Evolutionary conservation across 2,329 filamentous ascomycete genomes (phyloP).

Genomic region (Monosporascus sp.): DNA sequence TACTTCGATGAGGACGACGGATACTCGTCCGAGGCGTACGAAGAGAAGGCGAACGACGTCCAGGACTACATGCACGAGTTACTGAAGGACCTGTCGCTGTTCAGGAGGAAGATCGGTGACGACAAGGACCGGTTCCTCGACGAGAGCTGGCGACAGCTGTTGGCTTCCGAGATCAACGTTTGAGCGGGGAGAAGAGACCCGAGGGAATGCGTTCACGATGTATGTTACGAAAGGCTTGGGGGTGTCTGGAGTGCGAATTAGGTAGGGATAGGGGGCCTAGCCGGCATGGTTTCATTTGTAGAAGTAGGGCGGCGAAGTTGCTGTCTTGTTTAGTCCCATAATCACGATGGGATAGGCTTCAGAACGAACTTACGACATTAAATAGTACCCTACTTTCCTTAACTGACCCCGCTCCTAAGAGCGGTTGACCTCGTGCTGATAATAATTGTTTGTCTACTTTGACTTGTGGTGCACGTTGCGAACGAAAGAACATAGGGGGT

Average conservation of each 20-base stretch:
- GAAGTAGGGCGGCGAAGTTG: not conserved
- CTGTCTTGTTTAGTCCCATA: not conserved
- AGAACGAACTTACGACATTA: not conserved
- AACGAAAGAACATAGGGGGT: slow-evolving; percentile 54
- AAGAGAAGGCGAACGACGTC: slow-evolving; percentile 57
- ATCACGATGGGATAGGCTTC: not conserved
- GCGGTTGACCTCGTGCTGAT: too few relatives aligned
- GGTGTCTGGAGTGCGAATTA: slow-evolving; percentile 13
- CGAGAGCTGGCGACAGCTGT: slow-evolving; percentile 49
- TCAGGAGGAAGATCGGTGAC: slow-evolving; percentile 80
- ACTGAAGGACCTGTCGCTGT: slow-evolving; percentile 72
- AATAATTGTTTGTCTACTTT: not conserved
- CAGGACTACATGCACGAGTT: slow-evolving; percentile 83
- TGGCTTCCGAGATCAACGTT: slow-evolving; percentile 39
- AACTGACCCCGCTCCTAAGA: too few relatives aligned
- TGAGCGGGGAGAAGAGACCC: slow-evolving; percentile 10
- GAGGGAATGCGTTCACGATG: not conserved
- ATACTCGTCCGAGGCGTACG: slow-evolving; percentile 38
- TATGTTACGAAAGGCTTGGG: slow-evolving; percentile 1
- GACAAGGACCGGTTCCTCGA: slow-evolving; percentile 72
- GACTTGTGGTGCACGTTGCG: slow-evolving; percentile 25
- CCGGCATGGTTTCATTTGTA: not conserved
- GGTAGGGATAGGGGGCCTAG: not conserved
- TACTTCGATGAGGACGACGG: slow-evolving; percentile 54
- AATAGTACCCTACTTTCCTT: not conserved